Conservation (phyloP, 441 rosid species). For the Arabidopsis hybrid region DNA sequence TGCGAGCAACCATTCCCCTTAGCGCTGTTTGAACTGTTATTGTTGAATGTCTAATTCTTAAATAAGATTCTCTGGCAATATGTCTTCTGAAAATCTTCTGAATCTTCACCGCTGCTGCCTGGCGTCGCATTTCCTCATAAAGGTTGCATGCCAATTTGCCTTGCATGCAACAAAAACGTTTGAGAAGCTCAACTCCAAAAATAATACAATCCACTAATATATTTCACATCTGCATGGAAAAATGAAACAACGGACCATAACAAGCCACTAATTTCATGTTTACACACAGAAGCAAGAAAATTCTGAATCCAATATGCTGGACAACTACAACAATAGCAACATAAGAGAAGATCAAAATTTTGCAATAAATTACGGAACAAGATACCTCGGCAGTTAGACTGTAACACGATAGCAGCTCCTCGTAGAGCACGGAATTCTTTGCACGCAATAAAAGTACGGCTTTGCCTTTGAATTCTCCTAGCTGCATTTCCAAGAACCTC, state of each 20-base stretch:
- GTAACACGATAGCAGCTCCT: constrained; percentile 82
- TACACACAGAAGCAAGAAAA: constrained; percentile 5
- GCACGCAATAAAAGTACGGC: constrained; percentile 84
- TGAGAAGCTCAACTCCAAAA: constrained; percentile 38
- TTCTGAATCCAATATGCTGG: constrained; percentile 15
- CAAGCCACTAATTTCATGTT: constrained; percentile 12
- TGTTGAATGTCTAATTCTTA: constrained; percentile 63
- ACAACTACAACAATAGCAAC: constrained; percentile 6
- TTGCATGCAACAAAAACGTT: constrained; percentile 45
- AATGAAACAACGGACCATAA: constrained; percentile 3
- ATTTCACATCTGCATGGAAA: neutral
- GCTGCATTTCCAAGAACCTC: constrained; percentile 99
- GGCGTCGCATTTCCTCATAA: constrained; percentile 79
- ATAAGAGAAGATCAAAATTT: constrained; percentile 3
- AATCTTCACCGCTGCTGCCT: constrained; percentile 92
- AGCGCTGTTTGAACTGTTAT: constrained; percentile 88
- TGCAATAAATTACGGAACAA: constrained; percentile 8
- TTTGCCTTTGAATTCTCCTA: constrained; percentile 89
- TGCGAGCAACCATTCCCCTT: constrained; percentile 96
- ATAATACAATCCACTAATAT: constrained; percentile 14
- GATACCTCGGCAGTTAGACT: constrained; percentile 92
- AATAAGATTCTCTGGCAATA: constrained; percentile 74
- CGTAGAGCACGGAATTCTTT: constrained; percentile 87
- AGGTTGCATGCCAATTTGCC: constrained; percentile 90
- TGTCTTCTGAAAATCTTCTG: constrained; percentile 85